Evolutionary conservation across 2,329 filamentous ascomycete species (phyloP), one percentile per base, ranked within the genome.

Genomic region (Fusarium tupiense): DNA sequence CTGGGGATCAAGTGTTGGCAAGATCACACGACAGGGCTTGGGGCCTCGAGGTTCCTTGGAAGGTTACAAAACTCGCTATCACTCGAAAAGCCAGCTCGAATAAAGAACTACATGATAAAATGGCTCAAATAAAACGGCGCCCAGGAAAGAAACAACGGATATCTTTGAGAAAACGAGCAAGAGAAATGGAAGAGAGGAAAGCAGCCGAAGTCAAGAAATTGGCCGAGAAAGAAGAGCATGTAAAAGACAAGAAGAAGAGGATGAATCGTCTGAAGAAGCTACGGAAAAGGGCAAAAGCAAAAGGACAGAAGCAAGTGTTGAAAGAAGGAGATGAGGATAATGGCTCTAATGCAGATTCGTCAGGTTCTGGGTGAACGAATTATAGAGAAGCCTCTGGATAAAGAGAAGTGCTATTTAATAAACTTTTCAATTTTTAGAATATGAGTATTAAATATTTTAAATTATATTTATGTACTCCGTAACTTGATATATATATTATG

Each of bases 31-130:
- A 78, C 74, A 82, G 85, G 61, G 83, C 84, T 12, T 91, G 89
- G 89, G 90, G 90, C 0, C 79, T 89, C 47, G 89, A 91, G 79
- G 83, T 89, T 73, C 89, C 90, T 4, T 92, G 90, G 90, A 85
- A 86, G 64, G 88, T 91, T 20, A 85, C 82, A 8, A 83, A 81
- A 37, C 81, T 90, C 38, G 80, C 75, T 3, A 76, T 84, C n/a
- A 80, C 76, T n/a, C 79, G 79, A 22, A 82, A 80, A 61, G 74
- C 68, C 40, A 74, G 59, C 22, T 58, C 70, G 1, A 58, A 47
- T 17, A 62, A 75, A 19, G 59, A 70, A 24, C 16, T 33, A 50
- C 41, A 70, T 37, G 69, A 70, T 16, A 63, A 76, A 8, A 64
- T 71, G n/a, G 64, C 53, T 47, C 79, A 75, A 53, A 82, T 81